Evolutionary conservation across 2,329 filamentous ascomycete species (phyloP), one percentile per base, ranked within the genome.

Genomic region (Sporothrix phasma): DNA sequence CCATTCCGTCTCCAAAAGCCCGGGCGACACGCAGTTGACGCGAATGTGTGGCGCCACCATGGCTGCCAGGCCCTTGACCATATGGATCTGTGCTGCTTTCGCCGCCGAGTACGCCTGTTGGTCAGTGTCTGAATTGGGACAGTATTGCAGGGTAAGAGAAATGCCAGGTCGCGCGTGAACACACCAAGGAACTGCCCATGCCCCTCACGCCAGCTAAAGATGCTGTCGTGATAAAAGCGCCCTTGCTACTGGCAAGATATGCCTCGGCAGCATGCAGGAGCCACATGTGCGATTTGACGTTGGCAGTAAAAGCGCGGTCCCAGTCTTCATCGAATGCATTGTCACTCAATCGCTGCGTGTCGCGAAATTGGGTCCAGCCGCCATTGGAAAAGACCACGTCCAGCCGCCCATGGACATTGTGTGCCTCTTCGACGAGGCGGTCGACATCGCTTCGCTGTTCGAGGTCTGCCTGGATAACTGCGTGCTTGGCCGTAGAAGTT

Each of bases 311-410:
- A 67, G 80, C 81, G 5, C 72, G 72, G 68, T 86, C 83, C 83
- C 83, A 86, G 69, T 86, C 83, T 1, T 79, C 79, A 67, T 86
- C 84, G 31, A 76, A 69, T n/a, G 79, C 72, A 65, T 82, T 82
- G 11, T 84, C 81, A 29, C 82, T 77, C 29, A 85, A 70, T 68
- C 80, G 72, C 7, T 67, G 71, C 53, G 83, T 75, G 60, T 80
- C 72, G 13, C 78, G 74, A 17, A 80, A 72, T 17, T 70, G 71
- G 0, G 81, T 82, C 80, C 81, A 84, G 2, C 81, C 81, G 7
- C 88, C 88, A 73, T 94, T 94, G 2, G 87, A 88, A 70, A 93
- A 84, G 53, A 94, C 78, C 46, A 91, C 80, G 74, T 94, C 89
- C n/a, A 94, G 73, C 1, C 86, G 84, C 4, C 87, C 88, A 67